Evolutionary conservation across 169 alveolate genomes (phyloP).

Genomic region (Plasmodium inui): DNA sequence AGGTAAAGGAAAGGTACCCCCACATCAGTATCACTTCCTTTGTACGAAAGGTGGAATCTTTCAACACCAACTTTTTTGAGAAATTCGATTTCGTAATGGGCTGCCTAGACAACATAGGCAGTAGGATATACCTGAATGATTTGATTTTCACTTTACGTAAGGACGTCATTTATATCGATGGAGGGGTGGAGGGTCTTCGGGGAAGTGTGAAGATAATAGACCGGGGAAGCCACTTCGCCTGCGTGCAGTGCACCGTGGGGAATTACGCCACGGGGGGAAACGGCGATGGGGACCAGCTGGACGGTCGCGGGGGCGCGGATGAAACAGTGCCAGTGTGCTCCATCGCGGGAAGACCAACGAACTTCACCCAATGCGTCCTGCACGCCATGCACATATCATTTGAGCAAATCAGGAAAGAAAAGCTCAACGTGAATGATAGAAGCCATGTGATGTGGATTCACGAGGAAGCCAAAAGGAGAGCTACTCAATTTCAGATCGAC

Average conservation of each 20-base stretch:
- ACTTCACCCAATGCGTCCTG: conserved; percentile 81
- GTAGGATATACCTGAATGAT: conserved; percentile 28
- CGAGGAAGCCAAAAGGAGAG: conserved; percentile 47
- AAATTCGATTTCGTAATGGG: conserved; percentile 49
- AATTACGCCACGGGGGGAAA: conserved; percentile 25
- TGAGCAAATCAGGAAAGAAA: neutral
- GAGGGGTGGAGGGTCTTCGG: conserved; percentile 81
- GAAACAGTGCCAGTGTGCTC: conserved; percentile 75
- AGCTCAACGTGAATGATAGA: neutral
- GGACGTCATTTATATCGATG: conserved; percentile 76
- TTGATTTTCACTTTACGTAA: conserved; percentile 18
- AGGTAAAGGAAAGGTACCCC: conserved; percentile 7
- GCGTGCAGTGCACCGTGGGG: conserved; percentile 73
- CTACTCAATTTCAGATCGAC: conserved; percentile 18
- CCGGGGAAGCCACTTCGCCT: conserved; percentile 61
- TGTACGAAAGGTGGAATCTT: conserved; percentile 7
- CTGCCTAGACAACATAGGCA: conserved; percentile 48
- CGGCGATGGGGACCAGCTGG: neutral
- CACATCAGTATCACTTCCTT: conserved; percentile 28
- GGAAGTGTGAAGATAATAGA: conserved; percentile 78
- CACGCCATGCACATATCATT: conserved; percentile 23
- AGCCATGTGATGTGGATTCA: conserved; percentile 19
- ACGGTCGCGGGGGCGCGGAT: neutral
- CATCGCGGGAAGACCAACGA: conserved; percentile 57
- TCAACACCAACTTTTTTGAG: conserved; percentile 32